These are phyloP conservation scores for Stagonosporopsis cucurbitacearum DNA, from an alignment of 2,329 filamentous ascomycete species.

Conservation along the genomic window DNA sequence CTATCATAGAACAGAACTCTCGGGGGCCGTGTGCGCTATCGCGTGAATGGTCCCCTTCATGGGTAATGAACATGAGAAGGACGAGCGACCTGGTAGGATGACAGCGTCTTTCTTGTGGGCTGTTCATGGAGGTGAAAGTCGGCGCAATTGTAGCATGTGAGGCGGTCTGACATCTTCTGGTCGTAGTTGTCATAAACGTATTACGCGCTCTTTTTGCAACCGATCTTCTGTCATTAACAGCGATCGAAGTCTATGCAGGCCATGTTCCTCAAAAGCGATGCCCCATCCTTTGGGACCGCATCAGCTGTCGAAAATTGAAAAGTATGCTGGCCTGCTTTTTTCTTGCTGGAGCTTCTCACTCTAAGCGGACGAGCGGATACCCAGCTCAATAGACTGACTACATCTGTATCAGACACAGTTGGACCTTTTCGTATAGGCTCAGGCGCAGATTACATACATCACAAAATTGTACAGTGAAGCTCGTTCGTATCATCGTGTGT, in stretches of 20 bases:
- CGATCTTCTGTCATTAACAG: background rate
- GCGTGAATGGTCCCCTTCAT: background rate
- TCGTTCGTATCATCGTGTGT: no score
- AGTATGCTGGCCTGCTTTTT: no score
- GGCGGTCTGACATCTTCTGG: background rate
- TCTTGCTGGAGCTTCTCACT: no score
- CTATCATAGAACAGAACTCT: background rate
- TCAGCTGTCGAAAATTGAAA: no score
- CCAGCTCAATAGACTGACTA: no score
- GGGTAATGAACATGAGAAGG: background rate
- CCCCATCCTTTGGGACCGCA: no score
- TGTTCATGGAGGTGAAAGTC: background rate
- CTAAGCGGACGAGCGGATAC: no score
- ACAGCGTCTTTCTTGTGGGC: background rate
- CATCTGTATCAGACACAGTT: no score
- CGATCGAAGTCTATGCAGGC: background rate
- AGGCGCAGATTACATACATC: no score
- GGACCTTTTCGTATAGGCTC: no score
- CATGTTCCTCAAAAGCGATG: background rate
- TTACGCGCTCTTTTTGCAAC: background rate
- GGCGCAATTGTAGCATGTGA: background rate
- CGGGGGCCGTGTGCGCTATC: background rate
- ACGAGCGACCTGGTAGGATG: background rate
- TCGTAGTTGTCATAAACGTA: background rate
- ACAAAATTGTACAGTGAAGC: no score